Evolutionary conservation across 345 rosid species (phyloP).

Genomic region (Brassica juncea): DNA sequence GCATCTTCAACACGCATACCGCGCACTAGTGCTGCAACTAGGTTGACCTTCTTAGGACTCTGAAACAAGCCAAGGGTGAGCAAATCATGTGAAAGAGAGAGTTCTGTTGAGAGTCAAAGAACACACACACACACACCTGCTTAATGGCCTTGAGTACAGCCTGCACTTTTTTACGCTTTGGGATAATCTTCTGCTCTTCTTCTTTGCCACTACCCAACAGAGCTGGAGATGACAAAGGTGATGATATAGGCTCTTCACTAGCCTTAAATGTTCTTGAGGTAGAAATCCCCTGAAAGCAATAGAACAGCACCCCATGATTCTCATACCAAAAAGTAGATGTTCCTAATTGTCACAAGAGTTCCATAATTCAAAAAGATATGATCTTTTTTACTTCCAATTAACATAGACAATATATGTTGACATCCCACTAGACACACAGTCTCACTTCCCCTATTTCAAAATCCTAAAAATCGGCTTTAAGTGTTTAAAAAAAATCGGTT

Average conservation of each 20-base stretch:
- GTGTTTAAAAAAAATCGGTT: too few relatives aligned
- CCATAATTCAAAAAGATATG: too few relatives aligned
- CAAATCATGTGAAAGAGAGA: neutral
- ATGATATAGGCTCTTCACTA: constrained; percentile 66
- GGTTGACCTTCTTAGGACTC: constrained; percentile 97
- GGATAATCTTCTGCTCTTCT: constrained; percentile 61
- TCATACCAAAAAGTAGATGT: neutral
- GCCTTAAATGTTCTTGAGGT: constrained; percentile 66
- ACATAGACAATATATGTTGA: neutral
- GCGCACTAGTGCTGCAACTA: constrained; percentile 90
- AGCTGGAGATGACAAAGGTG: constrained; percentile 73
- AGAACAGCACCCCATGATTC: constrained; percentile 6
- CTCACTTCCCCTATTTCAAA: neutral
- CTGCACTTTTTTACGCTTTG: constrained; percentile 73
- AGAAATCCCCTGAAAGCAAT: constrained; percentile 62
- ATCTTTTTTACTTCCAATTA: too few relatives aligned
- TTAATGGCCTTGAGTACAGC: constrained; percentile 85
- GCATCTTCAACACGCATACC: constrained; percentile 99
- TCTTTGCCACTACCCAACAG: constrained; percentile 55
- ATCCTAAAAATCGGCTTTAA: neutral
- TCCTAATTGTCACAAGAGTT: neutral
- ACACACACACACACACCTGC: constrained; percentile 61
- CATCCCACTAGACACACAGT: neutral
- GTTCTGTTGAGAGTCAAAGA: neutral
- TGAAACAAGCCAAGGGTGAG: constrained; percentile 41